A percentile compares a stretch with the other conserved stretches of the same genome.
Evolutionary conservation across 139 green algal species (phyloP).

Genomic region (Chlamydomonas sphaeroides): DNA sequence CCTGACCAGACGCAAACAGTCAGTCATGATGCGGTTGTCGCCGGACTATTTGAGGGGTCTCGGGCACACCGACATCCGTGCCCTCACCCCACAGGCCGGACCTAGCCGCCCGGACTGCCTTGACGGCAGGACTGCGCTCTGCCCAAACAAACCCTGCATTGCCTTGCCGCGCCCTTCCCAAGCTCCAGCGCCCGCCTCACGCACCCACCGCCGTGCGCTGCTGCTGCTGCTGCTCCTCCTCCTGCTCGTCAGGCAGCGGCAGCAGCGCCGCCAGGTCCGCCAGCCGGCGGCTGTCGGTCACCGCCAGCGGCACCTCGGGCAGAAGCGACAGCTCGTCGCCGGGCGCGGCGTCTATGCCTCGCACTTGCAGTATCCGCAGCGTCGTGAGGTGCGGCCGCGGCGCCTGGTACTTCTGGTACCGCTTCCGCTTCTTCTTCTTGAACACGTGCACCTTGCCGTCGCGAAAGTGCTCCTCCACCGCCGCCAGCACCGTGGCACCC

Average conservation of each 20-base stretch:
- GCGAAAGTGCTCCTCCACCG: constrained; percentile 60
- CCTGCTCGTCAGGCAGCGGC: background rate
- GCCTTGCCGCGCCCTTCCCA: too few relatives aligned
- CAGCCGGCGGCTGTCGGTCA: background rate
- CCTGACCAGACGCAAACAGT: too few relatives aligned
- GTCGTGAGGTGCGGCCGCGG: constrained; percentile 48
- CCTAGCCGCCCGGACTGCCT: too few relatives aligned
- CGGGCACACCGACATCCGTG: too few relatives aligned
- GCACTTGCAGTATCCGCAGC: constrained; percentile 57
- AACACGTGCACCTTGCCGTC: constrained; percentile 66
- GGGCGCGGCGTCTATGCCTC: constrained; percentile 13
- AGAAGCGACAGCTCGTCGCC: background rate
- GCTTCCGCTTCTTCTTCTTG: constrained; percentile 62
- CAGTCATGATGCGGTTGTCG: too few relatives aligned
- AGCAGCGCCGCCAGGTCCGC: background rate
- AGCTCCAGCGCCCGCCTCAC: too few relatives aligned
- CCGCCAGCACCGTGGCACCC: constrained; percentile 42
- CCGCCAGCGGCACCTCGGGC: constrained; percentile 13
- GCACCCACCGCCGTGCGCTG: background rate
- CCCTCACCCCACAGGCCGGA: too few relatives aligned
- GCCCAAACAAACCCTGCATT: too few relatives aligned
- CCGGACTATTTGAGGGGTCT: too few relatives aligned
- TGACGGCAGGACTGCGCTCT: too few relatives aligned
- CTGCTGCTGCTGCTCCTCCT: constrained; percentile 1
- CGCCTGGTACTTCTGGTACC: constrained; percentile 55